Percentiles rank a stretch among this genome's conserved stretches.
phyloP scores from a whole-genome alignment of 2,329 filamentous ascomycete genomes.

The Zarea fungicola region DNA sequence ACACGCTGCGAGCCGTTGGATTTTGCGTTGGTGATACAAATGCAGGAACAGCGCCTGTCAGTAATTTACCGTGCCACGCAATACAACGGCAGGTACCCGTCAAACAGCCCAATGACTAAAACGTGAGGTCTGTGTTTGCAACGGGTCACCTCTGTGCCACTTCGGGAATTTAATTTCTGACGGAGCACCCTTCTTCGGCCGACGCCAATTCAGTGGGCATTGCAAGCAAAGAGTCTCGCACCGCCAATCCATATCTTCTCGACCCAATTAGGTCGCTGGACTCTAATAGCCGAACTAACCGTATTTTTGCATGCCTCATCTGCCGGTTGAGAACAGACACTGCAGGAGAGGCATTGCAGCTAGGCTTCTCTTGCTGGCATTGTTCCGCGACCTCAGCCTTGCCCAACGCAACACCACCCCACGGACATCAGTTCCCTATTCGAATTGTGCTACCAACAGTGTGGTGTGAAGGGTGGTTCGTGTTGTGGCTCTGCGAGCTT shows the following conservation, averaged over 20 bases:
- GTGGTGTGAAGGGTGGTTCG: background rate
- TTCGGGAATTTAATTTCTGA: background rate
- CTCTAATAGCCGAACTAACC: background rate
- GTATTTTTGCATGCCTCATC: background rate
- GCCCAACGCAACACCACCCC: constrained; percentile 4
- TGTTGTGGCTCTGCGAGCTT: constrained; percentile 4
- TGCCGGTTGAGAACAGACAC: background rate
- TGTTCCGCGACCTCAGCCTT: constrained; percentile 6
- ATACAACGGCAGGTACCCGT: constrained; percentile 7
- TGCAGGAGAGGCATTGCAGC: background rate
- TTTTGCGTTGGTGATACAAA: too few species aligned
- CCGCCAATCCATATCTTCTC: too few species aligned
- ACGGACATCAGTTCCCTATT: constrained; percentile 8
- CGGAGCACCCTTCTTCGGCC: background rate
- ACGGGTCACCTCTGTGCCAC: constrained; percentile 1
- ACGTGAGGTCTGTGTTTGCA: too few species aligned
- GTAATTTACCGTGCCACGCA: background rate
- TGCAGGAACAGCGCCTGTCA: too few species aligned
- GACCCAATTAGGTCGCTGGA: too few species aligned
- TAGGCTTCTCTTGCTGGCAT: background rate
- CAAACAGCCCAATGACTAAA: too few species aligned
- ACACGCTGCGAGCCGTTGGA: too few species aligned
- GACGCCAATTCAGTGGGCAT: background rate
- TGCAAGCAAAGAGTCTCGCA: too few species aligned
- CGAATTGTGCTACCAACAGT: background rate